Evolutionary conservation across 2,329 filamentous ascomycete genomes (phyloP), one percentile per base, ranked within the genome.

Genomic region (Ophiosphaerella narmari): DNA sequence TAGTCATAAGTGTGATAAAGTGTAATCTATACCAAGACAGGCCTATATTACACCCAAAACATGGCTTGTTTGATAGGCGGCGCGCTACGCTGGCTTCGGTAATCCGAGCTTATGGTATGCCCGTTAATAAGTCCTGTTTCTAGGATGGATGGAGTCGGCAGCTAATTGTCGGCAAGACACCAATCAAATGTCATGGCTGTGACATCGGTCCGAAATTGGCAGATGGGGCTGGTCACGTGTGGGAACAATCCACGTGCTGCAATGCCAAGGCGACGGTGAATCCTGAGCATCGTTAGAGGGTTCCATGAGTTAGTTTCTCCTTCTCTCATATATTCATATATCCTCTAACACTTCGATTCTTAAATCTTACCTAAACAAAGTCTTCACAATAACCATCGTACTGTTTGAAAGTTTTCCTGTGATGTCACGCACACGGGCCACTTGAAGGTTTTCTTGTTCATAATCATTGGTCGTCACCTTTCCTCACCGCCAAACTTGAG

Each of bases 381-480:
- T 43, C 39, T 21, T 42, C 39, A 43, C 44, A 39, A 31, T 40
- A 39, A 40, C 43, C 37, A 36, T 16, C 39, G 39, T 38, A 31
- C 24, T 34, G 21, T 33, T 41, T 57, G 45, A 52, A 54, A 54
- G 48, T 44, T 50, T 23, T 26, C 31, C 43, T 40, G 54, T 62
- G 55, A 65, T 65, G 68, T 70, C 66, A 72, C 50, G 61, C 52
- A 50, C 62, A 60, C 63, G 59, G 59, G 62, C 65, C 59, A 59
- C 46, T 56, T 62, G 50, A 61, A 60, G 55, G 62, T 63, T 65
- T 62, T 46, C 54, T 50, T 42, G 51, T 54, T 47, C 53, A 55
- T 34, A 50, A 53, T 55, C 44, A 65, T 65, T 66, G 62, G 62
- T 52, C 48, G 33, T 45, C 48, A 47, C 48, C 55, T 55, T 48